Evolutionary conservation across 2,329 filamentous ascomycete species (phyloP), one percentile per base, ranked within the genome.

Genomic region (Hymenoscyphus infarciens): DNA sequence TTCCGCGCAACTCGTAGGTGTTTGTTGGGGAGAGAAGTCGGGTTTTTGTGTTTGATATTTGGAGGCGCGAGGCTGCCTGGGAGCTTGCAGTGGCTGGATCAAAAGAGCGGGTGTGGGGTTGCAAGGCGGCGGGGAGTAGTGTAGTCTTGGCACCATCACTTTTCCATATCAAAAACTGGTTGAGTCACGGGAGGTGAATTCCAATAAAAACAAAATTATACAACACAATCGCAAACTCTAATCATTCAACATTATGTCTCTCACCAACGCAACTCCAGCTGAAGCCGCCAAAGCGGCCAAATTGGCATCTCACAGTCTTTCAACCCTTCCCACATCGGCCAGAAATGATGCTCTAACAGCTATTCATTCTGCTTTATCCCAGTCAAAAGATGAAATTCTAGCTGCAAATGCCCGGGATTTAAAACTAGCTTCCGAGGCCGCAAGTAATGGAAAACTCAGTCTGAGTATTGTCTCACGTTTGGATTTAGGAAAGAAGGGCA

Each of bases 351-450:
- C 95, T 56, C 81, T 99, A 66, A 90, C 89, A 56, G 85, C 88
- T 31, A 91, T 99, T 65, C 88, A 98, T 77, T 78, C 83, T 68
- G 91, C 88, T n/a, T 84, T 99, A 60, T 75, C 82, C 11, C 80
- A 81, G 7, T 84, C 88, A 57, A 90, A 87, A 75, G 83, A 90
- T 63, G 81, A 85, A 15, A 96, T 99, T 67, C 83, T 99, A 57
- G 86, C 87, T 52, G 95, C 95, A 65, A 99, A 99, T 78, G 87
- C 87, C 31, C 83, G 83, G 65, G 95, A 99, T 75, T 83, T 99
- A 60, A 86, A 87, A 60, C 79, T 83, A 55, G 95, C 95, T 2
- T 84, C 83, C 49, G 81, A 84, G 70, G 90, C 91, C 57, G 91
- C 90, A 22, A 84, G 87, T 16, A 84, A 87, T 71, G 94, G 94